Base-by-base conservation (phyloP, 2,329 filamentous ascomycete species). In the Hymenoscyphus scutula region DNA sequence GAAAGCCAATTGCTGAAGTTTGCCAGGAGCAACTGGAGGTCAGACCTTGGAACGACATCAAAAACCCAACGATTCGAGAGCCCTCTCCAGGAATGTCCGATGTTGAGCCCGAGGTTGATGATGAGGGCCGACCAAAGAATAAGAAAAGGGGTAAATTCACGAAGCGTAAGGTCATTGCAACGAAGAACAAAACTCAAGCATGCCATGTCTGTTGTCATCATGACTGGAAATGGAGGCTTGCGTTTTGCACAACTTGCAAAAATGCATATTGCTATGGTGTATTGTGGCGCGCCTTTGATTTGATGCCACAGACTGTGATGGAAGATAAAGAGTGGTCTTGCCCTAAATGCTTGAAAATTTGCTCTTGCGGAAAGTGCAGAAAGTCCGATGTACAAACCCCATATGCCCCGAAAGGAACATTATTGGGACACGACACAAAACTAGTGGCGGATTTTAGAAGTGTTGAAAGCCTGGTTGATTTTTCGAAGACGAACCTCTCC, bases 231-330 rank as follows among this genome's bases (percentile, higher is more conserved):
- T 97, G 96, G 85, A 93, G 92, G 71, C 85, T 97, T 65, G 91
- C 91, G 2, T 84, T 86, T 58, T 99, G 95, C 76, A 87, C 86
- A 0, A 87, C 80, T 41, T 98, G 95, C 71, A 81, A 83, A 13
- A 81, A 90, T 61, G 86, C 85, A 0, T 99, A 96, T 74, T 98
- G 95, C 75, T 99, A 96, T 72, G 94, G 94, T n/a, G 89, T 89
- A 17, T 81, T 99, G 1, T 98, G 92, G 77, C 84, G 95, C 61
- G 93, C 91, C 0, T 97, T 97, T 72, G 94, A 98, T 74, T 85
- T 92, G 74, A 89, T 92, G 84, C 95, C 95, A 0, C 86, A 94
- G 70, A 81, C 86, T 23, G 85, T 93, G 0, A 89, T 97, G 83
- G 88, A 96, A 72, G 83, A 91, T 66, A 84, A 88, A 67, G 81